A percentile compares a stretch with the other conserved stretches of the same genome.
These are phyloP conservation scores for Paraphoma sp. DNA, from an alignment of 2,329 filamentous ascomycete genomes.

Conservation along the genomic window DNA sequence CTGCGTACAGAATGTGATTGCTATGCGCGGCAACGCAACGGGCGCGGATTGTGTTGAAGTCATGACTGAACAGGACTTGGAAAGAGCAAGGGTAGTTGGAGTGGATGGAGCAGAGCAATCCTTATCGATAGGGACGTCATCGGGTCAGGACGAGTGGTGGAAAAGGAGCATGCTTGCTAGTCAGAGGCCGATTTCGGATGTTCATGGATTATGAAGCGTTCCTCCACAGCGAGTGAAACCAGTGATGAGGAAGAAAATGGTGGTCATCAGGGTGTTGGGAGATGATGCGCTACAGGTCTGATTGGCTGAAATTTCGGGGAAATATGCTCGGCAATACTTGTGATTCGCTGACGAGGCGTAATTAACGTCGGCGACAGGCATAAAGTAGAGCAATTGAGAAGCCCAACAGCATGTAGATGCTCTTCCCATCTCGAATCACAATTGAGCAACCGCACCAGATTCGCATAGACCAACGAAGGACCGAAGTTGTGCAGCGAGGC, in stretches of 20 bases:
- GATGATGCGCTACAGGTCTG: not conserved
- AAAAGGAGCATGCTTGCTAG: not conserved
- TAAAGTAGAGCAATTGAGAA: not conserved
- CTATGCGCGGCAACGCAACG: constrained; percentile 70
- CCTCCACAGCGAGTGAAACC: no score
- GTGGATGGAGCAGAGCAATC: not conserved
- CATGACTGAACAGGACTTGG: constrained; percentile 20
- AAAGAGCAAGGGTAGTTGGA: not conserved
- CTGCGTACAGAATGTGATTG: constrained; percentile 92
- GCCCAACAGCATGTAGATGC: not conserved
- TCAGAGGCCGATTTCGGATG: no score
- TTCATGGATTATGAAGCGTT: no score
- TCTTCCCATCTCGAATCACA: not conserved
- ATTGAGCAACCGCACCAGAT: not conserved
- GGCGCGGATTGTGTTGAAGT: constrained; percentile 30
- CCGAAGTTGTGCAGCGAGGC: not conserved
- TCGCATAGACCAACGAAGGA: not conserved
- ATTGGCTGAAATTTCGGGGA: not conserved
- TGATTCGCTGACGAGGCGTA: constrained; percentile 1
- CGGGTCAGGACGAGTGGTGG: not conserved
- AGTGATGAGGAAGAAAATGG: no score
- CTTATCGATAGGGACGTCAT: not conserved
- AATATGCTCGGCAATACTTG: not conserved
- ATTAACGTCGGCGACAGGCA: constrained; percentile 2
- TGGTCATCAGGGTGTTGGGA: not conserved